A percentile compares a stretch with the other conserved stretches of the same genome.
These are phyloP conservation scores for Suillus lakei DNA, from an alignment of 768 basidiomycete genomes.

Conservation along the genomic window DNA sequence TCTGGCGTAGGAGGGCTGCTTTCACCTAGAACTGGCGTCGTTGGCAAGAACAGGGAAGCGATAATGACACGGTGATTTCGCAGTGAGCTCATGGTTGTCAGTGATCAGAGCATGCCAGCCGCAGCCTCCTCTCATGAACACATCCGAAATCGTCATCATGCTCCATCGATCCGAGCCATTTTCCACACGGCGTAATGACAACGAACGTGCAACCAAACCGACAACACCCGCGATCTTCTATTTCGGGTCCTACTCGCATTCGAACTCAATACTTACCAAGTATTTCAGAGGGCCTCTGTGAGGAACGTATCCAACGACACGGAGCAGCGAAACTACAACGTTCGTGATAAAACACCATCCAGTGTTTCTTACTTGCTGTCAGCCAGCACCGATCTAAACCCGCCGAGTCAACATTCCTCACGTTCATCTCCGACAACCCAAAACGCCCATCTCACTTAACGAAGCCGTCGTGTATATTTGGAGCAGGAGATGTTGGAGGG, in stretches of 20 bases:
- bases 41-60: conserved; percentile 85
- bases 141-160: conserved; percentile 1
- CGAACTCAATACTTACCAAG: too few species aligned
- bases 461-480: too few species aligned
- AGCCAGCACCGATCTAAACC: too few species aligned
- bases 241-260: neutral
- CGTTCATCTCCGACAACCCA: too few species aligned
- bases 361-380: too few species aligned
- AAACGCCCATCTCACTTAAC: too few species aligned
- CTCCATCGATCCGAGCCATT: neutral
- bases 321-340: too few species aligned
- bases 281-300: too few species aligned
- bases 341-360: too few species aligned
- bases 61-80: conserved; percentile 77
- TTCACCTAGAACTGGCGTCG: conserved; percentile 64
- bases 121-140: neutral
- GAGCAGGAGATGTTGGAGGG: too few species aligned
- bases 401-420: too few species aligned
- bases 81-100: conserved; percentile 63
- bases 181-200: conserved; percentile 3
- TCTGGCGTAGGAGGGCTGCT: conserved; percentile 59
- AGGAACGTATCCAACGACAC: too few species aligned
- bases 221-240: neutral
- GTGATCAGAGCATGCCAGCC: neutral
- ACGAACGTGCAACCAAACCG: conserved; percentile 1